Conservation (phyloP, 768 basidiomycete species). For the Arthromyces matolae region DNA sequence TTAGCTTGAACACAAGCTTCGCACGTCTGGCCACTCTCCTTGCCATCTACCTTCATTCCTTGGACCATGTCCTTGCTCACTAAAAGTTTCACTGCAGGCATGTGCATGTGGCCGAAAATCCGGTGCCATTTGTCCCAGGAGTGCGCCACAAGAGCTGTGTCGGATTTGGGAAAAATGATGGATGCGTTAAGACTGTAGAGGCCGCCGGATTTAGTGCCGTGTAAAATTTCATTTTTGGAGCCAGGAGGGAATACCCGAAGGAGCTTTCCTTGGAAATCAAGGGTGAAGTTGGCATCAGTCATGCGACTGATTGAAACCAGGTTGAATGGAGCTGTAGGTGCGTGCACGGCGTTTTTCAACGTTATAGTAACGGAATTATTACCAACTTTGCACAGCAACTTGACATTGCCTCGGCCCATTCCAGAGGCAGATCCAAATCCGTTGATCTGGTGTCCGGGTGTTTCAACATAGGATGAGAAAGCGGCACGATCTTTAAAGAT, state of each 20-base stretch:
- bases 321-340: constrained; percentile 6
- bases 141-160: constrained; percentile 9
- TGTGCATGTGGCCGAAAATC: constrained; percentile 23
- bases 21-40: constrained; percentile 21
- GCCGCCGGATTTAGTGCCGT: constrained; percentile 6
- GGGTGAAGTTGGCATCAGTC: constrained; percentile 8
- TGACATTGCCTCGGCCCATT: neutral
- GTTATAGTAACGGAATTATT: neutral
- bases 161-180: neutral
- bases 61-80: constrained; percentile 15
- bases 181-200: constrained; percentile 19
- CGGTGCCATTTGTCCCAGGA: constrained; percentile 29
- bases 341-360: neutral
- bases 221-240: neutral
- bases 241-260: constrained; percentile 1
- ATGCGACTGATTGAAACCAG: constrained; percentile 18
- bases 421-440: constrained; percentile 2
- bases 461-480: constrained; percentile 4
- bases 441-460: constrained; percentile 4
- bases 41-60: constrained; percentile 19
- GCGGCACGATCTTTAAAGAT: neutral
- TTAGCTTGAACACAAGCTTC: constrained; percentile 35
- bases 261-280: neutral
- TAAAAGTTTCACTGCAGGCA: constrained; percentile 17
- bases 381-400: constrained; percentile 2